Conservation (phyloP, 192 early-diverging fungal genomes). For the Backusella sp. region DNA sequence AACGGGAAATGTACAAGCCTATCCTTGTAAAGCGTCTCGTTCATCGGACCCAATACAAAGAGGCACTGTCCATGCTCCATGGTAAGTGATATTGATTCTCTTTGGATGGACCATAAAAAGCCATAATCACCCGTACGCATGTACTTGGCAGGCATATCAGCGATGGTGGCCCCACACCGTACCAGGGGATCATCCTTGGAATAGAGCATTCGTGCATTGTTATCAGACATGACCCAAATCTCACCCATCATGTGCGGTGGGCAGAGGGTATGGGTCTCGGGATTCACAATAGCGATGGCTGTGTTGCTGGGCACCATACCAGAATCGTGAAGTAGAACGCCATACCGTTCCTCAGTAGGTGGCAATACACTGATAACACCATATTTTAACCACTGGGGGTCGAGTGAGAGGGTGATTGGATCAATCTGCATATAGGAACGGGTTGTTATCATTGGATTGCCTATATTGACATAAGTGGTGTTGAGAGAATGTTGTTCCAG, state of each 20-base stretch:
- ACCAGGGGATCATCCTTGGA: slow-evolving; percentile 31
- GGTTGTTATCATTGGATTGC: slow-evolving; percentile 76
- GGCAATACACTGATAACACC: slow-evolving; percentile 56
- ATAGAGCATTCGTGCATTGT: slow-evolving; percentile 37
- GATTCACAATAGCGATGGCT: slow-evolving; percentile 78
- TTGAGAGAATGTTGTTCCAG: slow-evolving; percentile 67
- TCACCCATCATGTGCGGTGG: slow-evolving; percentile 70
- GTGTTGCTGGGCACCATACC: slow-evolving; percentile 70
- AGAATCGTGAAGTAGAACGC: slow-evolving; percentile 61
- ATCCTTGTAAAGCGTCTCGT: slow-evolving; percentile 66
- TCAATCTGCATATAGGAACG: slow-evolving; percentile 73
- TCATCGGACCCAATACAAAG: slow-evolving; percentile 70
- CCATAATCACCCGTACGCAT: slow-evolving; percentile 80
- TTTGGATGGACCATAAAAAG: slow-evolving; percentile 66
- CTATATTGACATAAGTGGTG: slow-evolving; percentile 64
- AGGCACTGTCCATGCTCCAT: slow-evolving; percentile 55
- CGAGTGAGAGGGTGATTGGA: slow-evolving; percentile 62
- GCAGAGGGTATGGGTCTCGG: slow-evolving; percentile 60
- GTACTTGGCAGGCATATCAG: slow-evolving; percentile 57
- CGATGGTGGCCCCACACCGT: slow-evolving; percentile 49
- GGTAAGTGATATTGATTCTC: neutral
- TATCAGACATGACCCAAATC: slow-evolving; percentile 75
- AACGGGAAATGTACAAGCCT: slow-evolving; percentile 68
- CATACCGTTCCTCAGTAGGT: slow-evolving; percentile 47
- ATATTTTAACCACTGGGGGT: slow-evolving; percentile 58